phyloP scores from a whole-genome alignment of 2,329 filamentous ascomycete genomes.

The Blastomyces emzantsi region DNA sequence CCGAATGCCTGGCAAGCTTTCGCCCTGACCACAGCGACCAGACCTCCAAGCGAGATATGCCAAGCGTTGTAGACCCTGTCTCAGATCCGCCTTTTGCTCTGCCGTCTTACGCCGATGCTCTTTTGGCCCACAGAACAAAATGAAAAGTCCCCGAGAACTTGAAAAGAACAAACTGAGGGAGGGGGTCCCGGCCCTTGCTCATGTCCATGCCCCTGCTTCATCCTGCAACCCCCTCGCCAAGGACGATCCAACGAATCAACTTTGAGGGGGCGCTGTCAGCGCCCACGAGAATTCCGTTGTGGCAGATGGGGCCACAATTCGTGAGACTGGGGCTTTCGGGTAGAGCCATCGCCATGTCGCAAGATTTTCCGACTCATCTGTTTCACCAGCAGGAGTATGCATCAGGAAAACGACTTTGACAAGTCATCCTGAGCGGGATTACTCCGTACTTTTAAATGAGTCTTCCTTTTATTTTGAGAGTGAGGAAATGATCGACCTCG shows the following conservation, averaged over 20 bases:
- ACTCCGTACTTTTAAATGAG: neutral
- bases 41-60: slow-evolving; percentile 6
- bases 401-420: neutral
- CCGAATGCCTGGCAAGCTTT: slow-evolving; percentile 8
- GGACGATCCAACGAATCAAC: neutral
- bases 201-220: neutral
- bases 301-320: too few relatives aligned
- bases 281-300: neutral
- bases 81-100: neutral
- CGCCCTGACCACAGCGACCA: neutral
- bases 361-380: too few relatives aligned
- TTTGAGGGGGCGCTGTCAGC: neutral
- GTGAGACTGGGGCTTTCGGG: too few relatives aligned
- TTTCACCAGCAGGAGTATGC: neutral
- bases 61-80: slow-evolving; percentile 5
- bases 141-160: neutral
- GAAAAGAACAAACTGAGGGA: neutral
- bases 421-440: neutral
- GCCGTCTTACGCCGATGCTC: neutral
- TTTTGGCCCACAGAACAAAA: neutral
- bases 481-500: neutral
- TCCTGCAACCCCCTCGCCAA: neutral
- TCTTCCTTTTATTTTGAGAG: neutral
- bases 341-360: too few relatives aligned
- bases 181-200: neutral